These are phyloP conservation scores for Yamadazyma dendronema DNA, from an alignment of 1,139 yeast species.

Conservation along the genomic window DNA sequence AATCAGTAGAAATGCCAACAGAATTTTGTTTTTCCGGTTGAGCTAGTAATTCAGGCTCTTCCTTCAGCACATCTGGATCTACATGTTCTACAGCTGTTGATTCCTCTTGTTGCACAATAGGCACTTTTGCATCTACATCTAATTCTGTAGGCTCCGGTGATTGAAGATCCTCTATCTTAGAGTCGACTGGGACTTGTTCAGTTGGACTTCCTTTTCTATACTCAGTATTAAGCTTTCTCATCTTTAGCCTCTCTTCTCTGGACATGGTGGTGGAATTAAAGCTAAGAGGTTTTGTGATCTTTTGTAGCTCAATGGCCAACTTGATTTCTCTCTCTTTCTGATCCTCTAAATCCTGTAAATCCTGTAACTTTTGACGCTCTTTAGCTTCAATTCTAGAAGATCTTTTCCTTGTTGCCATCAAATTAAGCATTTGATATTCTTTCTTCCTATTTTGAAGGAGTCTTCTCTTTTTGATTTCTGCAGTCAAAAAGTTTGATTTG, in stretches of 20 bases:
- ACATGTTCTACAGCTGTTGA: too few relatives aligned
- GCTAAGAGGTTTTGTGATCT: constrained; percentile 15
- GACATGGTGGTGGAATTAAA: constrained; percentile 28
- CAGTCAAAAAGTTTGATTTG: constrained; percentile 17
- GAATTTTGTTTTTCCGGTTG: background rate
- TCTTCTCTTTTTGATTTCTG: constrained; percentile 37
- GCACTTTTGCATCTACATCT: too few relatives aligned
- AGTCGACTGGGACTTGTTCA: background rate
- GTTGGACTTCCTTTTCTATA: constrained; percentile 5
- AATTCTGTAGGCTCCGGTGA: too few relatives aligned
- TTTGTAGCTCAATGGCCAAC: constrained; percentile 40
- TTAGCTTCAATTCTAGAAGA: constrained; percentile 51
- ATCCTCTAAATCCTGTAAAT: constrained; percentile 27
- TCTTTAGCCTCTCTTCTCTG: constrained; percentile 44
- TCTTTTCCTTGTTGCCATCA: constrained; percentile 49
- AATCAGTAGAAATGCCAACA: too few relatives aligned
- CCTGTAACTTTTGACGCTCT: constrained; percentile 44
- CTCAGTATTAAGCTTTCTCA: constrained; percentile 24
- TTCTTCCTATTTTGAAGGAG: constrained; percentile 41
- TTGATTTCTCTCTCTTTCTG: constrained; percentile 33
- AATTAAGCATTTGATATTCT: constrained; percentile 46
- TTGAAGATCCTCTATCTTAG: background rate
- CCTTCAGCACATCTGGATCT: background rate
- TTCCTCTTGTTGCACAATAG: too few relatives aligned
- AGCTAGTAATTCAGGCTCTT: background rate